A percentile compares a stretch with the other conserved stretches of the same genome.
Conservation (phyloP, 2,329 filamentous ascomycete genomes). For the Diplodia intermedia region DNA sequence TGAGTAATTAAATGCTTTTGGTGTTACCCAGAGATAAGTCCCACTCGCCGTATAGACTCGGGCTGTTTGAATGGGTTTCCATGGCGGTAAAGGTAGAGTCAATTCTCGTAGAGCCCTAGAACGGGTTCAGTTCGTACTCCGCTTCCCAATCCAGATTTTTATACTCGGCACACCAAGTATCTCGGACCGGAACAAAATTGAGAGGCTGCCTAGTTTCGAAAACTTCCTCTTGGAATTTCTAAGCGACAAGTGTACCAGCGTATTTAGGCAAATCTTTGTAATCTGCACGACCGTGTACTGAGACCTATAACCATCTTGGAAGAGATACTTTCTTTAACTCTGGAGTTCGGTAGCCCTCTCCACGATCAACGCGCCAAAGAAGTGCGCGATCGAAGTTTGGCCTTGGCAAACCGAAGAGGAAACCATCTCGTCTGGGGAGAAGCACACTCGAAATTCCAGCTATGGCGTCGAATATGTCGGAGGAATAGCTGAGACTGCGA, state of each 20-base stretch:
- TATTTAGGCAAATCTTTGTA: fast-evolving
- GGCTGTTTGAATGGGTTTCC: too few species aligned
- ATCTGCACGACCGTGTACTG: not conserved
- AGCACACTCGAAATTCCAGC: not conserved
- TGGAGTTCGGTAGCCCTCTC: fast-evolving
- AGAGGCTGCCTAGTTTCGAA: not conserved
- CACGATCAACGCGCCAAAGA: not conserved
- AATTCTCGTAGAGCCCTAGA: too few species aligned
- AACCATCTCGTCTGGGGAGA: not conserved
- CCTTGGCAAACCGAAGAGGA: not conserved
- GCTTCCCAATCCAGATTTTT: too few species aligned
- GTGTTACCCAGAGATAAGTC: too few species aligned
- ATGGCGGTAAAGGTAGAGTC: not conserved
- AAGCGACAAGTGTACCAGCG: not conserved
- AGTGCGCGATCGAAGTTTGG: slow-evolving; percentile 16
- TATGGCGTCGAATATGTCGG: slow-evolving; percentile 24
- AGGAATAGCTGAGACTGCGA: not conserved
- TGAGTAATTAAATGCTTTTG: not conserved
- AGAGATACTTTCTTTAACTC: too few species aligned
- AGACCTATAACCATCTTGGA: slow-evolving; percentile 23
- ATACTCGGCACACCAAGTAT: not conserved
- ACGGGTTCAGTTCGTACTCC: too few species aligned
- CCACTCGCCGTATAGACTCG: too few species aligned
- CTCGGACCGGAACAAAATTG: not conserved
- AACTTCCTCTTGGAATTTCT: not conserved